phyloP scores from a whole-genome alignment of 1,284 basidiomycete genomes.

The Melampsora abietis-canadensis region DNA sequence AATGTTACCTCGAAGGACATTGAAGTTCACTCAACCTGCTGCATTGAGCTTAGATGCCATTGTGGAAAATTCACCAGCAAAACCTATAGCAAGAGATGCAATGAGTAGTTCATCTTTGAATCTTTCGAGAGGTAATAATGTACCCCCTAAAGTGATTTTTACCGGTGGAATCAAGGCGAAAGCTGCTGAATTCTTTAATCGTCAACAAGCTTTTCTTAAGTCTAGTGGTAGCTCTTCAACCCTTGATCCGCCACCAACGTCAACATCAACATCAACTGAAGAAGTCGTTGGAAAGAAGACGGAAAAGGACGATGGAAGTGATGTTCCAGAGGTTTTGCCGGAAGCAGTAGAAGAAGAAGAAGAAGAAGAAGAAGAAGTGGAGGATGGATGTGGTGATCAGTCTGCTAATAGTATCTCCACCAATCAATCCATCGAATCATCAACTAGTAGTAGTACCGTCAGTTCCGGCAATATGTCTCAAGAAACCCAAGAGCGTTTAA shows the following conservation, averaged over 20 bases:
- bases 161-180: conserved; percentile 37
- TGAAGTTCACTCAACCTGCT: conserved; percentile 26
- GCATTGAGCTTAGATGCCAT: conserved; percentile 23
- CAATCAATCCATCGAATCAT: conserved; percentile 13
- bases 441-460: conserved; percentile 2
- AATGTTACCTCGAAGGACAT: conserved; percentile 32
- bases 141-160: conserved; percentile 32
- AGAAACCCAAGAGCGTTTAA: conserved; percentile 47
- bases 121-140: conserved; percentile 9
- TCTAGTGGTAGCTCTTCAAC: conserved; percentile 2
- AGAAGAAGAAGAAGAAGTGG: conserved; percentile 11
- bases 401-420: conserved; percentile 14
- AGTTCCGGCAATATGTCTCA: conserved; percentile 36
- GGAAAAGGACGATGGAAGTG: conserved; percentile 18
- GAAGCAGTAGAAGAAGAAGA: conserved; percentile 3
- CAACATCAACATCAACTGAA: background rate
- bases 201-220: conserved; percentile 1
- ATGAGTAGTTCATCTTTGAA: conserved; percentile 27
- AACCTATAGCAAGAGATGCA: conserved; percentile 25
- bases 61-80: conserved; percentile 36
- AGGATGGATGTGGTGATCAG: conserved; percentile 24
- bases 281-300: background rate
- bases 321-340: conserved; percentile 2
- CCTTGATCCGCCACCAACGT: background rate
- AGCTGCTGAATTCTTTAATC: conserved; percentile 13